Percentiles rank a stretch among this genome's conserved stretches.
Conservation (phyloP, 1,139 yeast species). For the Debaryomycetaceae sp. region DNA sequence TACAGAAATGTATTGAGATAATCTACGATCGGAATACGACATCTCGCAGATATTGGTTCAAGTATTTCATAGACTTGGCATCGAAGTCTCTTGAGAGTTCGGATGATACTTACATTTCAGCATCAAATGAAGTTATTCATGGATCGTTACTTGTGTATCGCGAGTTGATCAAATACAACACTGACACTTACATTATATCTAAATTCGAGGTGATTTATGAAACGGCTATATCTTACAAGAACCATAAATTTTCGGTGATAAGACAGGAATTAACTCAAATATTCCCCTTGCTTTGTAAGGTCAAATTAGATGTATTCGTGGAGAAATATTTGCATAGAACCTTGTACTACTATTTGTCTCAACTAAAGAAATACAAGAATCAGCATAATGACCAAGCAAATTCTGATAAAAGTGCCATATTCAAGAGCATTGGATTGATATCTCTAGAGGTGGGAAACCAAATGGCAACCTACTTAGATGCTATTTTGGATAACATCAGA, state of each 20-base stretch:
- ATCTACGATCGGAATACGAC: slow-evolving; percentile 77
- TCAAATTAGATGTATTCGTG: slow-evolving; percentile 73
- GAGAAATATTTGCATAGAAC: slow-evolving; percentile 80
- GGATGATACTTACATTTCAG: slow-evolving; percentile 24
- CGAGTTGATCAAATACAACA: slow-evolving; percentile 72
- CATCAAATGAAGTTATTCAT: slow-evolving; percentile 69
- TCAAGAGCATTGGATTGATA: slow-evolving; percentile 82
- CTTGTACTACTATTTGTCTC: slow-evolving; percentile 72
- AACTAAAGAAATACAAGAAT: slow-evolving; percentile 64
- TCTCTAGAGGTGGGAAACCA: slow-evolving; percentile 82
- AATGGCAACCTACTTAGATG: slow-evolving; percentile 85
- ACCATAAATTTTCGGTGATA: slow-evolving; percentile 70
- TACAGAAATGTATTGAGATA: slow-evolving; percentile 74
- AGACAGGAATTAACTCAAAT: slow-evolving; percentile 81
- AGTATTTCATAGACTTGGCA: slow-evolving; percentile 62
- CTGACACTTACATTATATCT: slow-evolving; percentile 43
- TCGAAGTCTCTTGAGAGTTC: slow-evolving; percentile 28
- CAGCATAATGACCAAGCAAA: slow-evolving; percentile 40
- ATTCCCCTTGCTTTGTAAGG: slow-evolving; percentile 78
- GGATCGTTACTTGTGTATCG: slow-evolving; percentile 82
- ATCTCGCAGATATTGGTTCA: slow-evolving; percentile 71
- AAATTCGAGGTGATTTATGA: slow-evolving; percentile 79
- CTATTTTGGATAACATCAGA: slow-evolving; percentile 75
- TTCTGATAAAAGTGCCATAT: slow-evolving; percentile 70
- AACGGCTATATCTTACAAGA: slow-evolving; percentile 69